Evolutionary conservation across 1,139 yeast genomes (phyloP), one percentile per base, ranked within the genome.

Genomic region (Candida pseudoviswanathii): DNA sequence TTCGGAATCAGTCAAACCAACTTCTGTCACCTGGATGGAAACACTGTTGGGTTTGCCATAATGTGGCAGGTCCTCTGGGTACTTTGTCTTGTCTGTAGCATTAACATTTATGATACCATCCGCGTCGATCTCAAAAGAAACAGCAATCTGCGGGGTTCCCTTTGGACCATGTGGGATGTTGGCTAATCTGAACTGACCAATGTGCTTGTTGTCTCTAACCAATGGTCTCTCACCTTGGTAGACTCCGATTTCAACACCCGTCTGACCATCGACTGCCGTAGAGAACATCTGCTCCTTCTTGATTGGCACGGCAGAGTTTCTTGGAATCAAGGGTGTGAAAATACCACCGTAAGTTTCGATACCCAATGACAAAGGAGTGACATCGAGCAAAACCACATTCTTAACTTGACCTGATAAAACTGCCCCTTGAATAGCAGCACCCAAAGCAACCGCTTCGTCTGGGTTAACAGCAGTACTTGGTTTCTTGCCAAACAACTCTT

Each of bases 361-460:
- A 45, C 95, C 95, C 44, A 87, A 70, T 3, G 92, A 84, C 54
- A 87, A 71, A 10, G 95, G 94, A 1, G 92, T 86, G 7, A 87
- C 95, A 68, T 87, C 95, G 39, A 87, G 67, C 47, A 87, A 67
- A 25, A 87, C 77, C n/a, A 87, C 94, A 62, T 87, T 83, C 60
- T 80, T 82, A 33, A 79, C 72, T 53, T 84, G 86, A 3, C 94
- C 94, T 1, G 89, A 81, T 32, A 86, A 68, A 4, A 86, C 84
- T 26, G 90, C 92, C 25, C 91, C 94, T 66, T 86, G 95, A 52
- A 87, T 86, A 2, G 94, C 94, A 4, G 95, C 95, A 50, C 95
- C 95, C 41, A 87, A 64, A 1, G 94, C 94, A 11, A 87, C 95
- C 0, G 94, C 92, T 64, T 87, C 95, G 63, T 87, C 95, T 1